These are phyloP conservation scores for Diplodia scrobiculata DNA, from an alignment of 2,329 filamentous ascomycete species.

Conservation along the genomic window DNA sequence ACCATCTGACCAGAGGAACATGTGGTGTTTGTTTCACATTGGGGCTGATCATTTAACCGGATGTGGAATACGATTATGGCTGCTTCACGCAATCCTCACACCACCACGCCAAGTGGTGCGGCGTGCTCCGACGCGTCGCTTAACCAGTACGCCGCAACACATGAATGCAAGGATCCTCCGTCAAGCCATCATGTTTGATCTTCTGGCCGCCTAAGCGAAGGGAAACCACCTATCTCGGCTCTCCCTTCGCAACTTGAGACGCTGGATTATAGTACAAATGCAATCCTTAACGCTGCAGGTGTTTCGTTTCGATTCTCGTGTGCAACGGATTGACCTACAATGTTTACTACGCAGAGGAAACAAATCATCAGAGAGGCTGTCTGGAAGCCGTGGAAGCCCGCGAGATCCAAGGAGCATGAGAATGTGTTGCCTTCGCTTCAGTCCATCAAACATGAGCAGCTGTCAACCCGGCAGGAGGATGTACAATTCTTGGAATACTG, in stretches of 20 bases:
- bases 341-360: constrained; percentile 4
- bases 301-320: constrained; percentile 6
- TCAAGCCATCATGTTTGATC: constrained; percentile 14
- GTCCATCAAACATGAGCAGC: constrained; percentile 14
- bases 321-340: constrained; percentile 1
- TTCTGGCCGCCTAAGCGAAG: constrained; percentile 10
- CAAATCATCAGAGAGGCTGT: background rate
- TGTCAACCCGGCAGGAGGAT: constrained; percentile 1
- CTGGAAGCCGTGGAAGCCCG: constrained; percentile 15
- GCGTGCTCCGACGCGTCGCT: constrained; percentile 13
- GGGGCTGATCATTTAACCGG: constrained; percentile 8
- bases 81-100: constrained; percentile 21
- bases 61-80: constrained; percentile 10
- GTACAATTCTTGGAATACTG: constrained; percentile 17
- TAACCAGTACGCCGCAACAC: background rate
- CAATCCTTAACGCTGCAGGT: constrained; percentile 1
- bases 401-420: constrained; percentile 13
- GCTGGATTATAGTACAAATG: constrained; percentile 9
- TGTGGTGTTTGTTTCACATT: constrained; percentile 7
- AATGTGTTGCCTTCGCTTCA: constrained; percentile 14
- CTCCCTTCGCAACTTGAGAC: background rate
- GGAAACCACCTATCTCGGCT: constrained; percentile 11
- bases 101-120: constrained; percentile 8
- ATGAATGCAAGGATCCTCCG: background rate
- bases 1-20: background rate